Conservation (phyloP, 305 asterid genomes). For the Solanum hybrid region DNA sequence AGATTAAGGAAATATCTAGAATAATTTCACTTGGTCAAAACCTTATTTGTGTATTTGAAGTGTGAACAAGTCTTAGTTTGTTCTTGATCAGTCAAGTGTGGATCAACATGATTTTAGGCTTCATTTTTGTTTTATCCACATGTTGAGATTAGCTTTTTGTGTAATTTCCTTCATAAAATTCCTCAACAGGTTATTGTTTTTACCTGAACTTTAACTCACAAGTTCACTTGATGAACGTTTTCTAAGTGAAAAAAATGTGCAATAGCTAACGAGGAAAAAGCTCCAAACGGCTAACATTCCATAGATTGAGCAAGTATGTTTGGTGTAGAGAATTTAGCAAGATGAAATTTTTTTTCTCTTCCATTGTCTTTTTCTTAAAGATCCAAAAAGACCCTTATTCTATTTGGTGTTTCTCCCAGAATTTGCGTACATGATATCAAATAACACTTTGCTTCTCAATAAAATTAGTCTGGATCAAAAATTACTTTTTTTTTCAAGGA, state of each 20-base stretch:
- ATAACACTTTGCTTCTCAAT: background rate
- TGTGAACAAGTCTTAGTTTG: background rate
- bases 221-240: background rate
- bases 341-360: too few relatives aligned
- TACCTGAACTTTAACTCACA: conserved; percentile 1
- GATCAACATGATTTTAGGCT: background rate
- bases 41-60: background rate
- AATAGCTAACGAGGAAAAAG: background rate
- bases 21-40: background rate
- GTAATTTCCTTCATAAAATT: background rate
- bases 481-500: background rate
- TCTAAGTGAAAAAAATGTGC: background rate
- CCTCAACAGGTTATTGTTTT: background rate
- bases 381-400: background rate
- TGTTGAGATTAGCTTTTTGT: background rate
- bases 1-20: background rate
- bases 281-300: conserved; percentile 7
- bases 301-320: conserved; percentile 1
- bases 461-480: background rate
- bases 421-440: background rate
- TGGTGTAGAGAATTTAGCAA: background rate
- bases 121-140: background rate
- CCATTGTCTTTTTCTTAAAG: background rate
- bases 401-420: background rate
- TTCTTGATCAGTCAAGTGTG: background rate